phyloP scores from a whole-genome alignment of 345 rosid genomes.

The Salix exigua region DNA sequence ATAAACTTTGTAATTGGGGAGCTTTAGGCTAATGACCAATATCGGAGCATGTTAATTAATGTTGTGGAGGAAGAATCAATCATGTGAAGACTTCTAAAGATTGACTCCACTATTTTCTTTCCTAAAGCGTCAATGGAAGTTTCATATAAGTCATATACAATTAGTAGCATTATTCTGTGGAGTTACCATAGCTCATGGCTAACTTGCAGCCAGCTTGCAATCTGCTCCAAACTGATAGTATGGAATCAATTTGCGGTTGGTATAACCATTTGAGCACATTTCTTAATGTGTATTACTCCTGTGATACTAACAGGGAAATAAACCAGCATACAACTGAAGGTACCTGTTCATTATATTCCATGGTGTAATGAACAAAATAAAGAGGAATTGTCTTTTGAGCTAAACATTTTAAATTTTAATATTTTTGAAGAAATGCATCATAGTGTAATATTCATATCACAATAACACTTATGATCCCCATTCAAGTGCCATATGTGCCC shows the following conservation, averaged over 20 bases:
- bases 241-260: not conserved
- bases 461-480: not conserved
- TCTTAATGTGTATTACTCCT: not conserved
- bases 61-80: not conserved
- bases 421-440: not conserved
- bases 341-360: not conserved
- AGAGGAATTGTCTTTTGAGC: not conserved
- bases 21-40: not conserved
- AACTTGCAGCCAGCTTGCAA: not conserved
- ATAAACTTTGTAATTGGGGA: not conserved
- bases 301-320: not conserved
- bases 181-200: not conserved
- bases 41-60: too few relatives aligned
- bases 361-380: not conserved
- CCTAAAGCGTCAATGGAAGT: not conserved
- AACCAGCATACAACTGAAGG: not conserved
- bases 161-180: not conserved
- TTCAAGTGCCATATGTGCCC: not conserved
- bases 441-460: not conserved
- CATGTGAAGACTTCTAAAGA: not conserved
- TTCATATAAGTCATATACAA: not conserved
- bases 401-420: not conserved
- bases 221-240: not conserved
- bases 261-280: not conserved
- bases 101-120: not conserved